Percentiles rank a stretch among this genome's conserved stretches.
phyloP scores from a whole-genome alignment of 495 filamentous ascomycete species.

The Podospora anserina region DNA sequence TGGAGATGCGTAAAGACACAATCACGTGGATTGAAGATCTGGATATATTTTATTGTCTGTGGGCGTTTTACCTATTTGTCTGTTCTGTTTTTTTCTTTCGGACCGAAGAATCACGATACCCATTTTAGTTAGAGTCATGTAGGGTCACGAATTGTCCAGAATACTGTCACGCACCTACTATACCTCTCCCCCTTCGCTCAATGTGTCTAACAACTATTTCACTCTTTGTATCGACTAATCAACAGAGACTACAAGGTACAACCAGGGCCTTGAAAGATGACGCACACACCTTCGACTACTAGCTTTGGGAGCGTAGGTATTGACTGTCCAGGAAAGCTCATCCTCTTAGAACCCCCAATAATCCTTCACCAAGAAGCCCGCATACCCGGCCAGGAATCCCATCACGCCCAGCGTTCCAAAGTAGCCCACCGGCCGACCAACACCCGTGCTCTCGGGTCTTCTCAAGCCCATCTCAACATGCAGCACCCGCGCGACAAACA shows the following conservation, averaged over 20 bases:
- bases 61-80: not conserved
- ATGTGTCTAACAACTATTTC: too few species aligned
- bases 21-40: not conserved
- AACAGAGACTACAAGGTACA: too few species aligned
- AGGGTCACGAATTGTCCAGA: not conserved
- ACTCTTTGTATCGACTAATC: too few species aligned
- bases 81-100: not conserved
- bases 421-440: constrained; percentile 38
- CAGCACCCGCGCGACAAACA: constrained; percentile 38
- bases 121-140: not conserved
- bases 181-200: not conserved
- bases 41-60: not conserved
- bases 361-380: constrained; percentile 35
- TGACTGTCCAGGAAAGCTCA: not conserved
- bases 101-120: not conserved
- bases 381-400: constrained; percentile 38
- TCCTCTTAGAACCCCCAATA: constrained; percentile 13
- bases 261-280: too few species aligned
- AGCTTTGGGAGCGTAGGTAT: too few species aligned
- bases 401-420: constrained; percentile 39
- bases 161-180: not conserved
- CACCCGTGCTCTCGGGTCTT: constrained; percentile 26
- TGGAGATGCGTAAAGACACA: constrained; percentile 13
- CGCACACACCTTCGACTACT: too few species aligned
- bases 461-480: constrained; percentile 43